Conservation (phyloP, 331 rosid genomes). For the Erythrophleum ivorense region DNA sequence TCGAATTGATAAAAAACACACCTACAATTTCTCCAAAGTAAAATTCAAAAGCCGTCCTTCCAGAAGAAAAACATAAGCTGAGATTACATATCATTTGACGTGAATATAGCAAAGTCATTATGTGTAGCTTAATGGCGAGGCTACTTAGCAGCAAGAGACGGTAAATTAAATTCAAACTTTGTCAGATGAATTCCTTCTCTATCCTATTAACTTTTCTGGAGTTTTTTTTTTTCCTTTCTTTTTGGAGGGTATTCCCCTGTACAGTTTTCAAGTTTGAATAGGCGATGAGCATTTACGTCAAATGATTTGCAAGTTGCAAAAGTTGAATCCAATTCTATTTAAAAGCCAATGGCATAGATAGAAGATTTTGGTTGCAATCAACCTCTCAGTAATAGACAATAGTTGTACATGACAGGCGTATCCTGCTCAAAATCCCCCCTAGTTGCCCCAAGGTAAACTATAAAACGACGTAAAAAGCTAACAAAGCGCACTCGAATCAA, state of each 20-base stretch:
- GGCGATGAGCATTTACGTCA: neutral
- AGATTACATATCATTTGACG: no score
- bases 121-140: no score
- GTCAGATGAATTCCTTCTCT: no score
- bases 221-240: neutral
- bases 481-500: neutral
- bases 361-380: neutral
- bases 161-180: no score
- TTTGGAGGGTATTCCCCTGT: neutral
- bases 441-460: neutral
- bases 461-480: neutral
- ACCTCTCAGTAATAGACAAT: neutral
- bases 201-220: no score
- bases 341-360: neutral
- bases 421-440: neutral
- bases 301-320: neutral
- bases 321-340: neutral
- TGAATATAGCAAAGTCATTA: no score
- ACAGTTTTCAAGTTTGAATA: neutral
- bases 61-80: no score
- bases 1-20: no score
- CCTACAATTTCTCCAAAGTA: no score
- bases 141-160: no score
- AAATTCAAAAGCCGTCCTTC: no score
- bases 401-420: neutral